Base-by-base conservation (phyloP, 2,329 filamentous ascomycete genomes). In the Myrmaecium sp. region DNA sequence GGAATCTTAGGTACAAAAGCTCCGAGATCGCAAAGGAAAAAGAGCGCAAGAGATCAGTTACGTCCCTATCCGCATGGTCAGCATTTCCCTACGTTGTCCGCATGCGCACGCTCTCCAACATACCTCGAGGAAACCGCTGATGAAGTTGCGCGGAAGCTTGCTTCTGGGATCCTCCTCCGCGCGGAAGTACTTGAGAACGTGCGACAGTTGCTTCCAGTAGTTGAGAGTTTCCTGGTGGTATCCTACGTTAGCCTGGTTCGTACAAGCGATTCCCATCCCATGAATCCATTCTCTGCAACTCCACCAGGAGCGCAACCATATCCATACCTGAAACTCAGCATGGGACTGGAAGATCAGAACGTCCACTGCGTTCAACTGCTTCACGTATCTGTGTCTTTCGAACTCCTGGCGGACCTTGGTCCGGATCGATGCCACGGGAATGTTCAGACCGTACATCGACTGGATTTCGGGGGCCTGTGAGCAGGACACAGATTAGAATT, bases 351-450 rank as follows among this genome's bases (percentile, higher is more conserved):
- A 78, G 23, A 98, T 57, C 32, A 98, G 62, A 29, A 94, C 77
- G 47, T 98, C 89, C 27, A 94, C 76, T 16, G 86, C 79, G 27
- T 67, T 67, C 29, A 95, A 59, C 60, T 95, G 83, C 54, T 78
- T 80, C 40, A 93, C 83, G 52, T 79, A 94, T 64, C 89, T 69
- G 61, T 95, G 76, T 49, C 82, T 71, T 65, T 98, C 89, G 52
- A 94, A 98, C 52, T 98, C 84, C 60, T 95, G 79, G 52, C 89
- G 72, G 53, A 95, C 78, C 60, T 91, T 86, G 32, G 86, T 91
- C 42, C 89, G 79, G 50, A 98, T 74, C 36, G 69, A 66, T 21
- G 86, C 79, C 28, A 94, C 74, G 28, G 86, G 83, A 48, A 92
- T 70, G 51, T 80, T 81, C 47, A 98, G 64, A 35, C 78, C 79